Evolutionary conservation across 129 eudicot species (phyloP), one percentile per base, ranked within the genome.

Genomic region (Ambrosia artemisiifolia): DNA sequence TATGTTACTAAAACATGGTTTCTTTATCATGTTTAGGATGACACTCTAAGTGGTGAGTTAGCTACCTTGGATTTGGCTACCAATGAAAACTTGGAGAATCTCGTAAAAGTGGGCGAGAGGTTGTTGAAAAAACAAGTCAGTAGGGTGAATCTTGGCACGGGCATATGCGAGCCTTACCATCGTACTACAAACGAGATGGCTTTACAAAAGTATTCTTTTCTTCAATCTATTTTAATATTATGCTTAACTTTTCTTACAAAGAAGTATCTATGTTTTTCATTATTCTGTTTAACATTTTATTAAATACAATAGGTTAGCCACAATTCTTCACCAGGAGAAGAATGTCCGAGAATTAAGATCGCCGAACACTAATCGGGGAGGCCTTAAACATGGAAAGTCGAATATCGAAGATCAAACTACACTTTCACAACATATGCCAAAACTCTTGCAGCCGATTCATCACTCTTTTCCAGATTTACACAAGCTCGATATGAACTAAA

Each of bases 141-240:
- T 1, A 73, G 68, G 60, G 78, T 80, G 18, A 73, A 84, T 47
- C 40, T 80, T 16, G 64, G 67, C 50, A 80, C 78, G 5, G 83
- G 88, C 28, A 43, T 56, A 20, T 54, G 7, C 18, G 83, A 68
- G 35, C 75, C 80, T 1, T 60, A 51, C 47, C 16, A 67, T 47
- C 38, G 34, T 1, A 81, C 79, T 3, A 79, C 87, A 18, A 83
- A 83, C 20, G 87, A 71, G 72, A 78, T 75, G 47, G 79, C 87
- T 32, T 57, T 83, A 3, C 75, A 11, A 69, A 77, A 63, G 81
- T 77, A 77, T 2, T 7, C 17, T 36, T 36, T 17, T 70, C 9
- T 70, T 51, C 19, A 38, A 10, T 3, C 10, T 44, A 44, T 44
- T 44, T 9, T 14, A 9, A 44, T 44, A 9, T 9, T 11, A 44